A percentile compares a stretch with the other conserved stretches of the same genome.
These are phyloP conservation scores for Saccharomycopsis crataegensis DNA, from an alignment of 1,139 yeast species.

Conservation along the genomic window DNA sequence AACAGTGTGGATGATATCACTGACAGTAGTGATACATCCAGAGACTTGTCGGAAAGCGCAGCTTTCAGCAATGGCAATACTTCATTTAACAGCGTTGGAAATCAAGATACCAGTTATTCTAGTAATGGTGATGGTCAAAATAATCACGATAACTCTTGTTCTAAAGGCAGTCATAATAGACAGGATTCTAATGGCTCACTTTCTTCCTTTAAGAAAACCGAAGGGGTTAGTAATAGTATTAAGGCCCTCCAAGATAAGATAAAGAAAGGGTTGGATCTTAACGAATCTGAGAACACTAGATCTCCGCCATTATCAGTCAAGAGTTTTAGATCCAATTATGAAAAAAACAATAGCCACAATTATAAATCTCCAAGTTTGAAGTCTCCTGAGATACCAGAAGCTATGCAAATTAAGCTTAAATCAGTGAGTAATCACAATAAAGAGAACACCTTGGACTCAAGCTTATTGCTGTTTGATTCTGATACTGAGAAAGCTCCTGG, in stretches of 20 bases:
- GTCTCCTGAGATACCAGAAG: neutral
- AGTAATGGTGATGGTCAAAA: neutral
- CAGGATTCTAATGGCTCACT: constrained; percentile 5
- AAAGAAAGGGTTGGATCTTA: constrained; percentile 18
- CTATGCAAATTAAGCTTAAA: neutral
- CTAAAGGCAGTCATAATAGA: constrained; percentile 1
- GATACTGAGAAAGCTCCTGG: neutral
- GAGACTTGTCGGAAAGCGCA: neutral
- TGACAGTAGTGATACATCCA: neutral
- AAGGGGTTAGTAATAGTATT: constrained; percentile 18
- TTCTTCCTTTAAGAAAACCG: constrained; percentile 13
- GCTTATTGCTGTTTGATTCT: neutral
- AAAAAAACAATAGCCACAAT: neutral
- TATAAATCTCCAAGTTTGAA: constrained; percentile 1
- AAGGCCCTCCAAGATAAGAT: constrained; percentile 20
- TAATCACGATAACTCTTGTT: neutral
- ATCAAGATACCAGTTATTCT: neutral
- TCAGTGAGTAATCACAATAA: neutral
- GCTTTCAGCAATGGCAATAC: neutral
- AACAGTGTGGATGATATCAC: neutral
- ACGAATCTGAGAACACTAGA: constrained; percentile 1
- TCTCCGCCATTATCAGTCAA: constrained; percentile 13
- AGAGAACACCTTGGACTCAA: neutral
- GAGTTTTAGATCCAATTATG: constrained; percentile 10
- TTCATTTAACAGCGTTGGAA: neutral